Percentiles rank a stretch among this genome's conserved stretches.
Conservation (phyloP, 2,329 filamentous ascomycete species). For the Myriangium duriaei region DNA sequence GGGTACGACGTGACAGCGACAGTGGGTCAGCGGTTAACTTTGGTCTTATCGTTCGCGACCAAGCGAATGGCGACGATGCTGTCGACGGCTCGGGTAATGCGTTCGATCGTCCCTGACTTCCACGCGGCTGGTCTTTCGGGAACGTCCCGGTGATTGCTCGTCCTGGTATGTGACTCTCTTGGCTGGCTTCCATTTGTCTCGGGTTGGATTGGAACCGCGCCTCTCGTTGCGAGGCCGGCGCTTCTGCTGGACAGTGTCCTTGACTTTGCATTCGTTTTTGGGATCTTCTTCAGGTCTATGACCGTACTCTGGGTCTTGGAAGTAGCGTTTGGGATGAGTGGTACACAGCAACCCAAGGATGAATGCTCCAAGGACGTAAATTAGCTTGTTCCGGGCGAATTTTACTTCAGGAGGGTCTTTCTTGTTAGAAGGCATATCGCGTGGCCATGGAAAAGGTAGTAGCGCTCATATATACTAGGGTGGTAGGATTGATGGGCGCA, state of each 20-base stretch:
- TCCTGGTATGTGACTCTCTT: constrained; percentile 6
- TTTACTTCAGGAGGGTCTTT: not conserved
- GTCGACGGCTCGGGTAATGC: no score
- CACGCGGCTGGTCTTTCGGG: no score
- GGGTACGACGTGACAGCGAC: not conserved
- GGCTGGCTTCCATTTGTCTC: constrained; percentile 5
- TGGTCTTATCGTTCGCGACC: no score
- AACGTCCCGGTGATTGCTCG: no score
- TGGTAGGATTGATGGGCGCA: no score
- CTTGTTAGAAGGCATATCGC: not conserved
- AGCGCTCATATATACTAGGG: no score
- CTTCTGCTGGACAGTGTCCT: constrained; percentile 1
- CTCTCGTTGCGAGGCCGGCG: not conserved
- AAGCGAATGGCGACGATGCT: no score
- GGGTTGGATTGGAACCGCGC: no score
- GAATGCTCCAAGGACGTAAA: constrained; percentile 5
- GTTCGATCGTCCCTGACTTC: no score
- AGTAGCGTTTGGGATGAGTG: constrained; percentile 6
- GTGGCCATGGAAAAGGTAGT: not conserved
- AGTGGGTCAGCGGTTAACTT: no score
- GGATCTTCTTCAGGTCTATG: not conserved
- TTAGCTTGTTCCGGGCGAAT: constrained; percentile 6
- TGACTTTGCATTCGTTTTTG: not conserved
- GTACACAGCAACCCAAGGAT: constrained; percentile 6
- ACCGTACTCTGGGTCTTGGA: constrained; percentile 3